Evolutionary conservation across 306 rosid species (phyloP).

Genomic region (Urtica urens): DNA sequence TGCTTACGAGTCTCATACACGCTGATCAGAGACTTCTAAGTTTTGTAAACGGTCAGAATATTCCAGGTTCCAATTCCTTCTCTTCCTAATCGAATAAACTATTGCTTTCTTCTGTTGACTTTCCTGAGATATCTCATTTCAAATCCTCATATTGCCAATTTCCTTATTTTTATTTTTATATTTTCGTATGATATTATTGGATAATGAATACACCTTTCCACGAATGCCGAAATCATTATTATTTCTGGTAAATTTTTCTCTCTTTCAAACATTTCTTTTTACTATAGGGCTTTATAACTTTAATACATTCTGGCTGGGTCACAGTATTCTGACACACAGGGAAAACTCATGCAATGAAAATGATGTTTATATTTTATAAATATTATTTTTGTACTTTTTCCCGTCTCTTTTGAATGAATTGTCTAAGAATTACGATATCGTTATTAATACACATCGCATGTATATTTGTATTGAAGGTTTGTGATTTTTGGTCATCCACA

Average conservation of each 20-base stretch:
- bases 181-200: background rate
- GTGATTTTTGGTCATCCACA: constrained; percentile 18
- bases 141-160: constrained; percentile 21
- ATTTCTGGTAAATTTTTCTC: constrained; percentile 5
- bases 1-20: too few species aligned
- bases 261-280: background rate
- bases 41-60: constrained; percentile 20
- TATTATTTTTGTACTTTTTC: background rate
- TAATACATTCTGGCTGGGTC: background rate
- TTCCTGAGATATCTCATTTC: constrained; percentile 23
- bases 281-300: background rate
- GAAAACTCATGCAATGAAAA: background rate
- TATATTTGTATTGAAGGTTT: constrained; percentile 11
- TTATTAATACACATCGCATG: too few species aligned
- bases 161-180: constrained; percentile 16
- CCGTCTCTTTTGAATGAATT: constrained; percentile 1
- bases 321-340: background rate
- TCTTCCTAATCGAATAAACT: constrained; percentile 7
- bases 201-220: constrained; percentile 18
- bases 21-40: background rate
- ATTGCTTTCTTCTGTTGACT: constrained; percentile 36
- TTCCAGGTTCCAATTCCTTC: constrained; percentile 30
- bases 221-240: constrained; percentile 7
- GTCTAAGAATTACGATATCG: too few species aligned
- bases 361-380: background rate